phyloP scores from a whole-genome alignment of 345 rosid species.

The Eucalyptus curtisii region DNA sequence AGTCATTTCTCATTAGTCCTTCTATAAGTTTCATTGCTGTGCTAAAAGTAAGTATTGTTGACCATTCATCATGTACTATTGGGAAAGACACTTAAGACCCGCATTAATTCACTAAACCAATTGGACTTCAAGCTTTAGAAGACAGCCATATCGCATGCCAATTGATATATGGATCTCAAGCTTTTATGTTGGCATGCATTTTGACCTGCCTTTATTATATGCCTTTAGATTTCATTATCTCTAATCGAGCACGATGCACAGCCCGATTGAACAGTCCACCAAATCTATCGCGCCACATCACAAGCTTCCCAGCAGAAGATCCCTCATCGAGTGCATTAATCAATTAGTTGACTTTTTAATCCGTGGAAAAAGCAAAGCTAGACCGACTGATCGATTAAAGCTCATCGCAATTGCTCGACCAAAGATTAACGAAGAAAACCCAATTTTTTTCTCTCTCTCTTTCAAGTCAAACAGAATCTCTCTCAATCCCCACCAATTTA shows the following conservation, averaged over 20 bases:
- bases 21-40: not conserved
- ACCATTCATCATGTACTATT: not conserved
- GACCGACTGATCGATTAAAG: not conserved
- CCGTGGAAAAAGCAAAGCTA: not conserved
- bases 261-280: not conserved
- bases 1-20: not conserved
- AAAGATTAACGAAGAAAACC: not conserved
- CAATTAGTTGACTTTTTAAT: conserved; percentile 1
- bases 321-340: not conserved
- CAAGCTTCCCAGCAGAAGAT: not conserved
- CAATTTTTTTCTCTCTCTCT: not conserved
- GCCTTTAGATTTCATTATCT: not conserved
- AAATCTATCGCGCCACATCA: not conserved
- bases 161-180: not conserved
- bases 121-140: not conserved
- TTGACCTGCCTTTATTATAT: not conserved
- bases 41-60: not conserved
- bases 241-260: not conserved
- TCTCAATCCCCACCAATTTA: not conserved
- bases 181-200: not conserved
- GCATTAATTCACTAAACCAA: not conserved
- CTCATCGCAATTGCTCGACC: not conserved
- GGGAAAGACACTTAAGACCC: not conserved
- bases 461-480: conserved; percentile 18
- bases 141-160: not conserved